Conservation (phyloP, 768 basidiomycete genomes). For the Boletus tomentosulus region DNA sequence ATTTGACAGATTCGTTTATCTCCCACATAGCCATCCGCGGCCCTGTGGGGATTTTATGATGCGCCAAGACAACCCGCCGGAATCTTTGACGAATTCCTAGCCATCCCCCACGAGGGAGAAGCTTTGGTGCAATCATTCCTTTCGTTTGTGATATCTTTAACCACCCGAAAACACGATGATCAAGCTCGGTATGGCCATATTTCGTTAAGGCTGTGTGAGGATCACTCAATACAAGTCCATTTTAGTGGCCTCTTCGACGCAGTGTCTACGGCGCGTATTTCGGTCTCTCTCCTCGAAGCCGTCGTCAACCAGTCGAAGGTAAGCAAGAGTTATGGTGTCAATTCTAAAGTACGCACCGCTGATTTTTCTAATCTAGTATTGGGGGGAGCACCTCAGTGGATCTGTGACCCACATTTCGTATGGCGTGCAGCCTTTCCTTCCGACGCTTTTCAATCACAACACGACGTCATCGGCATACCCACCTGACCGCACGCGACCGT, state of each 20-base stretch:
- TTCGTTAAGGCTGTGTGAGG: too few relatives aligned
- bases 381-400: constrained; percentile 2
- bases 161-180: background rate
- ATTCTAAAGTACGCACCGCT: background rate
- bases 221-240: background rate
- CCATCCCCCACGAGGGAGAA: constrained; percentile 8
- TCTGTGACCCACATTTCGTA: constrained; percentile 8
- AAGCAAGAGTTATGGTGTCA: background rate
- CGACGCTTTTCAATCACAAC: constrained; percentile 36
- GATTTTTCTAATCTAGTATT: constrained; percentile 3
- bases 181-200: constrained; percentile 1
- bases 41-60: constrained; percentile 48
- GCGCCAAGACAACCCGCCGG: constrained; percentile 28
- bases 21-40: background rate
- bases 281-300: constrained; percentile 13
- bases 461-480: constrained; percentile 27
- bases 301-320: constrained; percentile 16
- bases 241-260: constrained; percentile 6
- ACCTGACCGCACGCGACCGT: constrained; percentile 5
- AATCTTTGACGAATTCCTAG: constrained; percentile 25
- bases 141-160: constrained; percentile 8
- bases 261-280: constrained; percentile 3
- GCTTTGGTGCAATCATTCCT: constrained; percentile 14
- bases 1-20: background rate
- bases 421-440: constrained; percentile 49